Evolutionary conservation across 2,329 filamentous ascomycete genomes (phyloP).

Genomic region (Penicillium capsulatum): DNA sequence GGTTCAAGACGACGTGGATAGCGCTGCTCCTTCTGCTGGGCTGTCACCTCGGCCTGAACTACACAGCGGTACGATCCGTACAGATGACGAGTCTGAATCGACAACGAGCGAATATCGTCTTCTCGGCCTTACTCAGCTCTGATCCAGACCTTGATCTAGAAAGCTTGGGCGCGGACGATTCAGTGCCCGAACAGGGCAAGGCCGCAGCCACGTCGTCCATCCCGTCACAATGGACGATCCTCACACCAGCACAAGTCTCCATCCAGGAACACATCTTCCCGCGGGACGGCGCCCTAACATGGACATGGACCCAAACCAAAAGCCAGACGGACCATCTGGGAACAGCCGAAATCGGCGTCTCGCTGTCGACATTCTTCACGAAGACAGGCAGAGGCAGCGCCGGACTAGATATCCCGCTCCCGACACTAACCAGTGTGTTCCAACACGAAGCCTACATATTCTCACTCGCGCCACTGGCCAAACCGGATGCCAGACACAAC

Average conservation of each 20-base stretch:
- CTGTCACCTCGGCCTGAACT: constrained; percentile 79
- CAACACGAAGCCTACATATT: constrained; percentile 57
- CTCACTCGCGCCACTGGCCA: constrained; percentile 42
- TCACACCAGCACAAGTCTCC: constrained; percentile 64
- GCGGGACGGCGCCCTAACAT: constrained; percentile 62
- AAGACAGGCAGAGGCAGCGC: constrained; percentile 12
- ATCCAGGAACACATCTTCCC: constrained; percentile 56
- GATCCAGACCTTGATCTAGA: constrained; percentile 16
- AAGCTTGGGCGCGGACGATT: neutral
- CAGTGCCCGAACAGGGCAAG: neutral
- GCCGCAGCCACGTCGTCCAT: constrained; percentile 1
- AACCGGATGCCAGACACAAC: neutral
- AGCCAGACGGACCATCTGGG: constrained; percentile 31
- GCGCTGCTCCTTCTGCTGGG: constrained; percentile 67
- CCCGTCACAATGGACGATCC: constrained; percentile 13
- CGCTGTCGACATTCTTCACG: constrained; percentile 35
- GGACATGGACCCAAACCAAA: constrained; percentile 26
- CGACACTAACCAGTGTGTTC: constrained; percentile 51
- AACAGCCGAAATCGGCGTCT: constrained; percentile 52
- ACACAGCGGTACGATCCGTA: constrained; percentile 77
- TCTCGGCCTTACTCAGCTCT: constrained; percentile 53
- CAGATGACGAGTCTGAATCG: constrained; percentile 80
- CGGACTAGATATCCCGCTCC: constrained; percentile 40
- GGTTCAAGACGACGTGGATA: constrained; percentile 67
- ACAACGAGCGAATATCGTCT: constrained; percentile 76